These are phyloP conservation scores for Dillenia turbinata DNA, from an alignment of 164 flowering plant species.

Conservation along the genomic window DNA sequence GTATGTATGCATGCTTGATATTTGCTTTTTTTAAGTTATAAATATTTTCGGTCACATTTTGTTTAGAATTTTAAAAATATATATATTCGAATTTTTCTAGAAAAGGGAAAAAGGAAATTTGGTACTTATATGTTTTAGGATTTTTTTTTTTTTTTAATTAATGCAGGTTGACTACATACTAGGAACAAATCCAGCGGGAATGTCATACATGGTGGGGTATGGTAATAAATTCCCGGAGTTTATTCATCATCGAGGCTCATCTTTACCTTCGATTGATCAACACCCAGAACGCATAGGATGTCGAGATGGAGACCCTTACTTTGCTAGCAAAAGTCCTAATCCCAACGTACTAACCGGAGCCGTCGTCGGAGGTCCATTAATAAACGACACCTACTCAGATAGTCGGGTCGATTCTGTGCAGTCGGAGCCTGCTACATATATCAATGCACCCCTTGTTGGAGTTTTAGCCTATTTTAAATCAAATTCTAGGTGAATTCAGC, in stretches of 20 bases:
- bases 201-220: conserved; percentile 88
- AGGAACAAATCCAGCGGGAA: conserved; percentile 41
- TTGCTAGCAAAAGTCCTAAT: conserved; percentile 27
- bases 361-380: conserved; percentile 63
- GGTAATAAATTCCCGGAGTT: conserved; percentile 50
- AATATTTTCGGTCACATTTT: too few relatives aligned
- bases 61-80: too few relatives aligned
- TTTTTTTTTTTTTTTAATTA: background rate
- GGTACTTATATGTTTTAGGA: too few relatives aligned
- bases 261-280: conserved; percentile 37
- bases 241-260: conserved; percentile 64
- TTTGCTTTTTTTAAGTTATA: background rate
- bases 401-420: conserved; percentile 26
- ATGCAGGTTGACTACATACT: conserved; percentile 53
- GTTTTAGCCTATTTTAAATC: conserved; percentile 46
- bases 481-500: background rate
- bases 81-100: too few relatives aligned
- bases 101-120: too few relatives aligned
- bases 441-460: conserved; percentile 76
- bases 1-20: too few relatives aligned
- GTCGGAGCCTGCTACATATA: conserved; percentile 69
- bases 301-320: conserved; percentile 36
- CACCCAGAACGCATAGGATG: conserved; percentile 37
- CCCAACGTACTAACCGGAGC: conserved; percentile 58
- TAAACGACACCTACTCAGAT: conserved; percentile 39